Base-by-base conservation (phyloP, 2,329 filamentous ascomycete species). In the Calonectria ilicicola region DNA sequence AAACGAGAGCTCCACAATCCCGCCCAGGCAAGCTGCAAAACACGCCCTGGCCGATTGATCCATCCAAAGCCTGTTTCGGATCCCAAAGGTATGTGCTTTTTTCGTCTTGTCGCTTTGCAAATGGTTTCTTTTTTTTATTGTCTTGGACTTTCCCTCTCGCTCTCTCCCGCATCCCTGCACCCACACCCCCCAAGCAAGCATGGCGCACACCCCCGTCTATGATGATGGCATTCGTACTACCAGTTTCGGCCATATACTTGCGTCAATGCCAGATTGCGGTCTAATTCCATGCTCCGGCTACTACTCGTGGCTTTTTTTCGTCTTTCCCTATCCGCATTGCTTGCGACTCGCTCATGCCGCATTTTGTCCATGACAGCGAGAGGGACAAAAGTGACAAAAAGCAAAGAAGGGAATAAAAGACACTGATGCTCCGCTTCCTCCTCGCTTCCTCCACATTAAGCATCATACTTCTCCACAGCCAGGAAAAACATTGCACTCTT, bases 31-130 rank as follows among this genome's bases (percentile, higher is more conserved):
- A 40, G 56, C 47, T 67, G 63, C 64, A 67, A 72, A 72, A 64
- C 69, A 67, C 69, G 69, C 69, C 69, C 69, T 67, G 64, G 58
- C 63, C 46, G 15, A 47, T 63, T 60, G 49, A 53, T 49, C 69
- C 58, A 60, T 65, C 63, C 7, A 46, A 56, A 42, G 46, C 21
- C 63, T 38, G 69, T 72, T 72, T 72, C 69, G 65, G 58, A 67
- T 67, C 53, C 44, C 29, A 70, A 60, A 60, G 69, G 69, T 72
- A 67, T 65, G 69, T 72, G 65, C 69, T 67, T 72, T 70, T 53
- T 53, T 53, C 44, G 44, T 69, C 56, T 32, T 69, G 58, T 44
- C 38, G 58, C 58, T 62, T 62, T 44, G 21, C 38, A 23, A 62
- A 35, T 40, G 53, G 32, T 42, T 62, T n/a, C 58, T 42, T 27